Evolutionary conservation across 139 green algal species (phyloP).

Genomic region (Coccomyxa sp.): DNA sequence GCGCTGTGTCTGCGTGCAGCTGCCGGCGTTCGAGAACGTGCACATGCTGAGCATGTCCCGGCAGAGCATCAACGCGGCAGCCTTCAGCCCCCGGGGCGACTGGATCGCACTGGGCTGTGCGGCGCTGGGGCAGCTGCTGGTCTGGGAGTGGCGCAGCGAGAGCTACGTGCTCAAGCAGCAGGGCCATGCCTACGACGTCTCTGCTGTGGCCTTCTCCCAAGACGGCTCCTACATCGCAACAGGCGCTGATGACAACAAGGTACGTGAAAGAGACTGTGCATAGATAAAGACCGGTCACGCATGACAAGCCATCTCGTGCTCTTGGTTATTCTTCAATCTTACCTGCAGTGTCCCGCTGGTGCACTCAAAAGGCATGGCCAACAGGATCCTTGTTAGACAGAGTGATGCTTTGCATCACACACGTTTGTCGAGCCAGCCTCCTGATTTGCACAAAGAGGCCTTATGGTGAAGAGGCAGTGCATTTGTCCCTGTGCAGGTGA

Average conservation of each 20-base stretch:
- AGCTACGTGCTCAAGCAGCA: constrained; percentile 92
- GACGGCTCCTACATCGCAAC: constrained; percentile 83
- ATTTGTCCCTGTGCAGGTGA: constrained; percentile 52
- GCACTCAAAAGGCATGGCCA: too few species aligned
- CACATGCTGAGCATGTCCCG: constrained; percentile 54
- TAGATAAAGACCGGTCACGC: too few species aligned
- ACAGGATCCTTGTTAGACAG: neutral
- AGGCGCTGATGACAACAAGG: constrained; percentile 81
- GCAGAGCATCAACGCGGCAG: constrained; percentile 51
- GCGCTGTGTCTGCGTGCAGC: constrained; percentile 35
- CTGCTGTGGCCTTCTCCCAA: constrained; percentile 67
- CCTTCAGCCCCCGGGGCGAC: constrained; percentile 82
- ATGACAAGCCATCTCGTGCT: too few species aligned
- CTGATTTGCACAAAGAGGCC: too few species aligned
- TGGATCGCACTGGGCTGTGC: constrained; percentile 83
- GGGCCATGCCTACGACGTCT: constrained; percentile 87
- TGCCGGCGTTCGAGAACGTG: constrained; percentile 74
- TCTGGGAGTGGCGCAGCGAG: constrained; percentile 97
- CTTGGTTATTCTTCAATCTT: too few species aligned
- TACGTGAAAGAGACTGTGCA: too few species aligned
- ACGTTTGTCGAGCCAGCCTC: too few species aligned
- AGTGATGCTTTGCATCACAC: too few species aligned
- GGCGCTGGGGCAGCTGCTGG: constrained; percentile 92
- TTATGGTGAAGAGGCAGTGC: neutral
- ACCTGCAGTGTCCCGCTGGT: too few species aligned